Percentiles rank a stretch among this genome's conserved stretches.
Conservation (phyloP, 2,329 filamentous ascomycete species). For the Volutella citrinella region DNA sequence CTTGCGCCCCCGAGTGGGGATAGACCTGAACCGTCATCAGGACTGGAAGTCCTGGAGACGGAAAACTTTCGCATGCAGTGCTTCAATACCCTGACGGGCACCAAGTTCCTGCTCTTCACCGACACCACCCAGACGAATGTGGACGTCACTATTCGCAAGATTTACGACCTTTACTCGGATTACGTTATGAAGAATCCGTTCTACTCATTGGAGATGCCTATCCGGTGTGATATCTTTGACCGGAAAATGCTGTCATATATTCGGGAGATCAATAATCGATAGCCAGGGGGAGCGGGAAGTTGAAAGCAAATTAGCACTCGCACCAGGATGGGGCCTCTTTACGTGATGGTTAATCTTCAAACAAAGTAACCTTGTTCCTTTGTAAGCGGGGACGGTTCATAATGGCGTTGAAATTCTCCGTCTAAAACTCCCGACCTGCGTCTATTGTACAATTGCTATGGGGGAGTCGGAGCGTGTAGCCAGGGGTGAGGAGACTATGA, state of each 20-base stretch:
- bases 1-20: slow-evolving; percentile 37
- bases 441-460: slow-evolving; percentile 35
- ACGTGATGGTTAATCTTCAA: too few species aligned
- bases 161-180: slow-evolving; percentile 94
- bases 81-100: slow-evolving; percentile 91
- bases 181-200: slow-evolving; percentile 99
- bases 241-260: slow-evolving; percentile 79
- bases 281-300: too few species aligned
- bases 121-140: slow-evolving; percentile 85
- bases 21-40: slow-evolving; percentile 65
- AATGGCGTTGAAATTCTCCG: slow-evolving; percentile 24
- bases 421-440: slow-evolving; percentile 24
- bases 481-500: too few species aligned
- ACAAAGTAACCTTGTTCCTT: background rate
- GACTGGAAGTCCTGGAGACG: slow-evolving; percentile 89
- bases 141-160: slow-evolving; percentile 75
- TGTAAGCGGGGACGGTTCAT: slow-evolving; percentile 10
- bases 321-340: too few species aligned
- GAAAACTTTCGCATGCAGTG: slow-evolving; percentile 94
- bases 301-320: too few species aligned
- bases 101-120: slow-evolving; percentile 94
- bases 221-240: slow-evolving; percentile 94
- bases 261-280: slow-evolving; percentile 64
- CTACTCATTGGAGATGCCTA: slow-evolving; percentile 96
- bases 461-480: slow-evolving; percentile 23